These are phyloP conservation scores for Omphalotus olearius DNA, from an alignment of 1,284 basidiomycete genomes.

Conservation along the genomic window DNA sequence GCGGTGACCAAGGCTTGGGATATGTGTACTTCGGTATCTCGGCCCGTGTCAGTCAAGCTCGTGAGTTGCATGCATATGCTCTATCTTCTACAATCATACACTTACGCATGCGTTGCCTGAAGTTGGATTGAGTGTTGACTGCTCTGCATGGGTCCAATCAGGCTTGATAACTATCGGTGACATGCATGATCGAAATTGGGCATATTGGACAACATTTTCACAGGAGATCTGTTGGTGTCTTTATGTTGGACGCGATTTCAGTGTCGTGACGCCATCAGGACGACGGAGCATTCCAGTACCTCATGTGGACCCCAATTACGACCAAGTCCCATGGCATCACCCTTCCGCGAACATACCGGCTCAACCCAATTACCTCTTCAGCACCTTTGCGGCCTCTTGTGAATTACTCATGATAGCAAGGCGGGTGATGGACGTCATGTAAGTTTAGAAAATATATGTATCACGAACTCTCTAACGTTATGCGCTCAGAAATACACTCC, in stretches of 20 bases:
- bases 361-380: slow-evolving; percentile 35
- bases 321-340: slow-evolving; percentile 31
- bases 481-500: slow-evolving; percentile 38
- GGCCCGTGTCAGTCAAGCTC: slow-evolving; percentile 25
- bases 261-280: slow-evolving; percentile 28
- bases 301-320: slow-evolving; percentile 33
- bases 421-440: slow-evolving; percentile 46
- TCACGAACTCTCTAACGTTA: not conserved
- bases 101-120: not conserved
- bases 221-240: slow-evolving; percentile 46
- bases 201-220: slow-evolving; percentile 37
- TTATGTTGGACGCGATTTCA: slow-evolving; percentile 45
- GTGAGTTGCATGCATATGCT: slow-evolving; percentile 18
- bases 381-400: slow-evolving; percentile 41
- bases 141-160: slow-evolving; percentile 48
- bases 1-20: slow-evolving; percentile 52
- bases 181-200: slow-evolving; percentile 49
- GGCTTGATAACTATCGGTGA: slow-evolving; percentile 46
- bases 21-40: slow-evolving; percentile 56
- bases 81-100: slow-evolving; percentile 9
- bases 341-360: slow-evolving; percentile 28
- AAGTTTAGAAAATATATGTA: slow-evolving; percentile 17
- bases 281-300: slow-evolving; percentile 30
- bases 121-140: slow-evolving; percentile 59
- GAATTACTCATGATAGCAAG: slow-evolving; percentile 42